Base-by-base conservation (phyloP, 768 basidiomycete species). In the Strobilomyces dryophilus region DNA sequence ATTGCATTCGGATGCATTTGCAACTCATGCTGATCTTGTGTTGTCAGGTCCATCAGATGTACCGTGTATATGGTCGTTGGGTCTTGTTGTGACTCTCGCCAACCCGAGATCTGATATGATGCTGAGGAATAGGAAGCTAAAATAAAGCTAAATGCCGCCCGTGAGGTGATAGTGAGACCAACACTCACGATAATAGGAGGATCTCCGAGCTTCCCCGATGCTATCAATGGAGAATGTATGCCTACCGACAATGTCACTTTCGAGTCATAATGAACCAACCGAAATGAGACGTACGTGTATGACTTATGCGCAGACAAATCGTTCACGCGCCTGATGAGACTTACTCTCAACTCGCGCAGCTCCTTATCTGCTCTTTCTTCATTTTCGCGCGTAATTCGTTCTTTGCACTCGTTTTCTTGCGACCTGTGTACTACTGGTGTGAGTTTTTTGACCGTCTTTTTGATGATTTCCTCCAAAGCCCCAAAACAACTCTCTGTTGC, bases 31-130 rank as follows among this genome's bases (percentile, higher is more conserved):
- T 57, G 54, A 55, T 69, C 68, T 49, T 70, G 52, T 5, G 55
- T 44, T 6, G 65, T 70, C 36, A 70, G 24, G 36, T 65, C 56
- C 65, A 69, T 66, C 8, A 59, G 1, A 45, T 67, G 61, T 0
- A 67, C 53, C 1, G 69, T 69, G 29, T 61, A 60, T 2, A 57
- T 37, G 0, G 24, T 45, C 51, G 46, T 44, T 15, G 67, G 57
- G 6, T 61, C 60, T 46, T 62, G 52, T 37, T 47, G 51, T 2
- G 59, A 54, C 14, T 47, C 24, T 21, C 63, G 39, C 15, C 14
- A 31, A 21, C 54, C 56, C 7, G 27, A 42, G 2, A 61, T 43
- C 4, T 4, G 49, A 49, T 44, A 62, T 6, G 49, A 37, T 1
- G 41, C 45, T 3, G 43, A 12, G 1, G 15, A 44, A 18, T 45